A percentile compares a stretch with the other conserved stretches of the same genome.
phyloP scores from a whole-genome alignment of 1,284 basidiomycete species.

The Sanghuangporus weigelae region DNA sequence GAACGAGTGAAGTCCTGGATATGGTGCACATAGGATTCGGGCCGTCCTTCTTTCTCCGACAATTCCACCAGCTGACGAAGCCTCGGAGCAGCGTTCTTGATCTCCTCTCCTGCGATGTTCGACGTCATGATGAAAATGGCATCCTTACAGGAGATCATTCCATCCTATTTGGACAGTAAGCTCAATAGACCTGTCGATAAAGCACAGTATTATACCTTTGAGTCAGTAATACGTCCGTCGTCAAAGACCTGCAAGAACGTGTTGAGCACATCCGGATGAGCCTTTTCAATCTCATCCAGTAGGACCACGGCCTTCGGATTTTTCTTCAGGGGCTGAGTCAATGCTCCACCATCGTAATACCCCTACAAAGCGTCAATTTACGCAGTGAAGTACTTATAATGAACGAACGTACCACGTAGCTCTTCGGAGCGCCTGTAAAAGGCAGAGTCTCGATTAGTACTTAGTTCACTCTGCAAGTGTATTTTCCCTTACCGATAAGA shows the following conservation, averaged over 20 bases:
- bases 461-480: not conserved
- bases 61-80: constrained; percentile 8
- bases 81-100: constrained; percentile 2
- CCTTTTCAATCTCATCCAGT: constrained; percentile 14
- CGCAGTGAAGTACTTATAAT: not conserved
- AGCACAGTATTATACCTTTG: constrained; percentile 1
- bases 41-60: constrained; percentile 6
- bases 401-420: constrained; percentile 10
- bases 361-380: constrained; percentile 1
- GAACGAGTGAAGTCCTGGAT: constrained; percentile 10
- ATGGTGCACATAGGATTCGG: constrained; percentile 5
- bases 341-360: constrained; percentile 8
- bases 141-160: constrained; percentile 13
- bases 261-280: constrained; percentile 14
- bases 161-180: not conserved
- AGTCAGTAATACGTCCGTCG: constrained; percentile 11
- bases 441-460: not conserved
- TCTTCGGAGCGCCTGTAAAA: constrained; percentile 7
- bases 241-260: constrained; percentile 17
- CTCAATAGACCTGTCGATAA: not conserved
- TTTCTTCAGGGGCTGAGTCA: constrained; percentile 6
- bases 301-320: constrained; percentile 13
- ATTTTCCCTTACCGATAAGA: not conserved
- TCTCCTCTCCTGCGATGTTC: constrained; percentile 12
- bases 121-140: constrained; percentile 16